Percentiles rank a stretch among this genome's conserved stretches.
Evolutionary conservation across 768 basidiomycete genomes (phyloP).

Genomic region (Tulasnella sp.): DNA sequence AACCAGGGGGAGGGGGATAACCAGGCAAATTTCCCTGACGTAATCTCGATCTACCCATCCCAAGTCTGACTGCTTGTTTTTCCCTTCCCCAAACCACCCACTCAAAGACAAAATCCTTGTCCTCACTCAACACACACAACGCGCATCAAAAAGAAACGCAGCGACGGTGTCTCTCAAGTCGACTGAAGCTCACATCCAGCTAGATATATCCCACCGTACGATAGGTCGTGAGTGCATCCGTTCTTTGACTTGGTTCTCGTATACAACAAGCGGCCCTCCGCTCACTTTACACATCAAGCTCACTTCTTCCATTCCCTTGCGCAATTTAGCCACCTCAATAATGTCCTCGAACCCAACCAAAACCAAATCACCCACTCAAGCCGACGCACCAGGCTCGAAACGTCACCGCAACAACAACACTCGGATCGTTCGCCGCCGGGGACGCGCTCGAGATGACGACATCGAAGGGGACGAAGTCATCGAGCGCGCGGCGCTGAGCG

Average conservation of each 20-base stretch:
- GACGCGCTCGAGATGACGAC: constrained; percentile 24
- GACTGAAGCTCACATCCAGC: background rate
- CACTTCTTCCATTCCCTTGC: background rate
- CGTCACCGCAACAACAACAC: constrained; percentile 7
- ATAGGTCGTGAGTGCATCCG: background rate
- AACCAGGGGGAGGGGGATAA: background rate
- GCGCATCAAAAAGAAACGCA: background rate
- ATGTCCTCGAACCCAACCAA: background rate
- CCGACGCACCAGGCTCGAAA: background rate
- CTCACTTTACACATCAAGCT: background rate
- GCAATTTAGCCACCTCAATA: background rate
- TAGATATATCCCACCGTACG: background rate
- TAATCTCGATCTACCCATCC: background rate
- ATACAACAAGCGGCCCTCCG: background rate
- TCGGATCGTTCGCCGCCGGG: constrained; percentile 16
- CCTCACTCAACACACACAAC: background rate
- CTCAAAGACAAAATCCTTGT: background rate
- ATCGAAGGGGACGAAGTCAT: constrained; percentile 63
- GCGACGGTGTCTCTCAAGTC: background rate
- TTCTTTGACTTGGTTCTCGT: background rate
- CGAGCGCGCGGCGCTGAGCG: constrained; percentile 55
- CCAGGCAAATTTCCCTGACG: constrained; percentile 3
- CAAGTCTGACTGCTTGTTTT: constrained; percentile 6
- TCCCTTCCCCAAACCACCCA: background rate
- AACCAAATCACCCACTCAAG: background rate